Evolutionary conservation across 208 protist species (phyloP), one percentile per base, ranked within the genome.

Genomic region (Trypanosoma platydactyli): DNA sequence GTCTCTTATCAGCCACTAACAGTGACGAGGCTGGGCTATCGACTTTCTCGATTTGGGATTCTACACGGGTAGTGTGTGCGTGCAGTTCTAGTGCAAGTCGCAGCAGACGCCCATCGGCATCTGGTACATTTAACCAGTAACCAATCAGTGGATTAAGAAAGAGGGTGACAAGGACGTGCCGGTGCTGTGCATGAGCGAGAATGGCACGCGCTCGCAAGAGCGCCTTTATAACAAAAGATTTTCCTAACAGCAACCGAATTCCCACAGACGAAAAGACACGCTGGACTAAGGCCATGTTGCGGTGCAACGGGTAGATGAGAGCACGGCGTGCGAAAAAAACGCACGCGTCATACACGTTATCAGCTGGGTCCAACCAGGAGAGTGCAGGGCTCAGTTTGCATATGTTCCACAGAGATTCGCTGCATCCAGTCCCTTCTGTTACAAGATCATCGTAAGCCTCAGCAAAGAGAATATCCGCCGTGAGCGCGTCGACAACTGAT

Each of bases 361-460:
- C 80, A 1, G 89, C 62, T 25, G 79, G 59, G 64, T 96, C 90
- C 16, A 97, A 77, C 68, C 77, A 97, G 0, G 83, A 91, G 16
- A 97, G 81, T 5, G 88, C 72, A 12, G 87, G 81, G 68, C 83
- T 93, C 24, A 97, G 68, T 64, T 86, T 83, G 64, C 77, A 84
- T 11, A 97, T 15, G 68, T 91, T 97, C 92, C 94, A 97, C 44
- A 93, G 62, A 18, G 86, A 92, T 76, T 97, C 94, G 62, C 83
- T 85, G 70, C 86, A 95, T 27, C 88, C 88, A 15, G 58, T 66
- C 25, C 90, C 92, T 53, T 94, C 86, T 18, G 89, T 95, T 24
- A 93, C 86, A 52, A 94, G 25, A 66, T 94, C 86, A 67, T 97
- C 90, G 79, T 97, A 97, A 30, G 79, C 81, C 64, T 95, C 88